Evolutionary conservation across 768 basidiomycete genomes (phyloP).

Genomic region (Fistulinella prunicolor): DNA sequence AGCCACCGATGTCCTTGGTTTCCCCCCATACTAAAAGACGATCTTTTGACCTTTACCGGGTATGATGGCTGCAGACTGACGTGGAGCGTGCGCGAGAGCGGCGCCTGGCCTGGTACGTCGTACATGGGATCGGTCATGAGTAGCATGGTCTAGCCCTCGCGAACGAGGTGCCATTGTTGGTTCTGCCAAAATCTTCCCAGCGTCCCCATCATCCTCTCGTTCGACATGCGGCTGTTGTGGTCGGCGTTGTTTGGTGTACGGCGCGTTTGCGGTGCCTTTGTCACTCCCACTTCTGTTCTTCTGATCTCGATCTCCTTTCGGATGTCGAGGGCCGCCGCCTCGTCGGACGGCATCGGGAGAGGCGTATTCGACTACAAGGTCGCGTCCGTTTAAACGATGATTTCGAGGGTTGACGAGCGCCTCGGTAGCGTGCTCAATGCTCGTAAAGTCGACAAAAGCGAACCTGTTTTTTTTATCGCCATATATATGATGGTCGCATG

Average conservation of each 20-base stretch:
- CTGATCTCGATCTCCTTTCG: conserved; percentile 24
- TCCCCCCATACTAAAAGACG: conserved; percentile 46
- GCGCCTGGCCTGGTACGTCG: conserved; percentile 73
- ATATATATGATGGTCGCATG: no score
- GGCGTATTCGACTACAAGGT: conserved; percentile 87
- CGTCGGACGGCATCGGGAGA: conserved; percentile 84
- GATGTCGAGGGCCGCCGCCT: conserved; percentile 45
- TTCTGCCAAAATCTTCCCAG: neutral
- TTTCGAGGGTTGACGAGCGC: conserved; percentile 83
- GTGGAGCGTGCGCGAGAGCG: conserved; percentile 70
- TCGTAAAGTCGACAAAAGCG: conserved; percentile 90
- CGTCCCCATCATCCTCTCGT: conserved; percentile 6
- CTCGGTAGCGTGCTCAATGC: conserved; percentile 72
- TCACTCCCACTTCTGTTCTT: conserved; percentile 5
- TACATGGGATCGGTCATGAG: conserved; percentile 13
- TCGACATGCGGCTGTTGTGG: neutral
- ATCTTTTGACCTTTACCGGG: conserved; percentile 71
- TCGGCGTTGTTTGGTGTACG: conserved; percentile 5
- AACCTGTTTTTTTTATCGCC: conserved; percentile 52
- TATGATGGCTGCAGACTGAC: conserved; percentile 69
- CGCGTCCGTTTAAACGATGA: conserved; percentile 78
- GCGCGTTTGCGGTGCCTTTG: neutral
- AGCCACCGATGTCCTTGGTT: neutral
- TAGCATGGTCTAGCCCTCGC: conserved; percentile 8
- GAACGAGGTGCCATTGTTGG: neutral